phyloP scores from a whole-genome alignment of 2,329 filamentous ascomycete species.

The Fusarium ambrosium region DNA sequence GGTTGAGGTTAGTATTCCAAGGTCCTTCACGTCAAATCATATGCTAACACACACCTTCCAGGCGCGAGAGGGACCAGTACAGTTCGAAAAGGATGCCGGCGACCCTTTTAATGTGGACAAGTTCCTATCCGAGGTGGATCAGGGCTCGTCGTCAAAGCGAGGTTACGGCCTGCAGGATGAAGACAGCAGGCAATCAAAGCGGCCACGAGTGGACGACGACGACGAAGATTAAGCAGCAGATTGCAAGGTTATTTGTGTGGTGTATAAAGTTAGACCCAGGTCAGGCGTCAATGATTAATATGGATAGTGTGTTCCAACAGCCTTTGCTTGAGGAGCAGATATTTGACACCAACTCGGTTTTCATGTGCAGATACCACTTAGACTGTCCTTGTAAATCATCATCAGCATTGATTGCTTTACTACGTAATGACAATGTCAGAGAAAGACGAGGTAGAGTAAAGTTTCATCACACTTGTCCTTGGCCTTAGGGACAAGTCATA shows the following conservation, averaged over 20 bases:
- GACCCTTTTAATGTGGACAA: conserved; percentile 97
- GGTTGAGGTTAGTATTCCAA: conserved; percentile 73
- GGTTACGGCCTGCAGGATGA: conserved; percentile 82
- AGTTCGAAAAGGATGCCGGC: conserved; percentile 89
- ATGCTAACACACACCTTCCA: conserved; percentile 55
- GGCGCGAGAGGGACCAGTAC: conserved; percentile 89
- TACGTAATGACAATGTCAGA: not conserved
- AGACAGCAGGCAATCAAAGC: conserved; percentile 74
- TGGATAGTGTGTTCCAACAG: not conserved
- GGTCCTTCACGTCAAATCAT: not conserved
- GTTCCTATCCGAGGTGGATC: conserved; percentile 86
- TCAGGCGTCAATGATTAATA: conserved; percentile 39
- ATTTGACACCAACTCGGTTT: not conserved
- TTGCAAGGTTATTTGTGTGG: conserved; percentile 19
- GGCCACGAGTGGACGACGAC: conserved; percentile 81
- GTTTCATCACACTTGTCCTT: not conserved
- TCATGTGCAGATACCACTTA: not conserved
- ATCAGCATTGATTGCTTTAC: not conserved
- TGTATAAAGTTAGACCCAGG: conserved; percentile 42
- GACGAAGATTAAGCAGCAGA: conserved; percentile 44
- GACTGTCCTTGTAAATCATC: not conserved
- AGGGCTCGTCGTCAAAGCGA: conserved; percentile 75
- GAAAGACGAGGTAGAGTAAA: not conserved
- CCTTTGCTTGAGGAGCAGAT: not conserved
- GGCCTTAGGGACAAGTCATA: not conserved